phyloP scores from a whole-genome alignment of 805 yeast species.

The Kuraishia molischiana region DNA sequence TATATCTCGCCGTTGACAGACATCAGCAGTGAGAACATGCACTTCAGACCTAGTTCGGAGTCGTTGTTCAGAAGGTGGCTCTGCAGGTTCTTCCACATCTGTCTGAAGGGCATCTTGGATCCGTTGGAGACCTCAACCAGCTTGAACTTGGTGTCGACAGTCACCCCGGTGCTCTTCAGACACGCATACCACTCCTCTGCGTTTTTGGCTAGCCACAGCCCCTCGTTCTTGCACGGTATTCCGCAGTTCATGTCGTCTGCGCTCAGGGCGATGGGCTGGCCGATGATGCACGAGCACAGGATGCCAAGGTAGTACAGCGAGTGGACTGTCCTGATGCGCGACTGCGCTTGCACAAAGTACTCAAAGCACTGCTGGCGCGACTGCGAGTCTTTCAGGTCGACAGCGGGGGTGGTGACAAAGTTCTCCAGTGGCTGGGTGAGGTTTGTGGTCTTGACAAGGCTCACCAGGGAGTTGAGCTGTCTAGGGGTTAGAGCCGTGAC shows the following conservation, averaged over 20 bases:
- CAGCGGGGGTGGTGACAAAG: constrained; percentile 31
- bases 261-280: constrained; percentile 27
- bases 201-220: constrained; percentile 46
- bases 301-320: constrained; percentile 40
- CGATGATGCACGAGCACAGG: constrained; percentile 34
- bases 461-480: constrained; percentile 43
- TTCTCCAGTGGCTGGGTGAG: constrained; percentile 40
- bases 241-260: constrained; percentile 49
- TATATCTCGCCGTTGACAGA: constrained; percentile 61
- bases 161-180: constrained; percentile 24
- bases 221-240: constrained; percentile 49
- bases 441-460: constrained; percentile 41
- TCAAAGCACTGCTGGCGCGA: constrained; percentile 32
- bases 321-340: constrained; percentile 44
- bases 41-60: constrained; percentile 33
- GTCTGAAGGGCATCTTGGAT: constrained; percentile 33
- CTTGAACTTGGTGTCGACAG: constrained; percentile 41
- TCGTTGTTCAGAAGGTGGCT: constrained; percentile 24
- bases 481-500: constrained; percentile 37
- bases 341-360: constrained; percentile 44
- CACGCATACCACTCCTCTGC: constrained; percentile 40
- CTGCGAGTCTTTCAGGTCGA: constrained; percentile 12
- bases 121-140: constrained; percentile 50
- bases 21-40: constrained; percentile 46
- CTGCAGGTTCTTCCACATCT: constrained; percentile 40